Evolutionary conservation across 192 early-diverging fungal genomes (phyloP), one percentile per base, ranked within the genome.

Genomic region (Gaertneriomyces semiglobifer): DNA sequence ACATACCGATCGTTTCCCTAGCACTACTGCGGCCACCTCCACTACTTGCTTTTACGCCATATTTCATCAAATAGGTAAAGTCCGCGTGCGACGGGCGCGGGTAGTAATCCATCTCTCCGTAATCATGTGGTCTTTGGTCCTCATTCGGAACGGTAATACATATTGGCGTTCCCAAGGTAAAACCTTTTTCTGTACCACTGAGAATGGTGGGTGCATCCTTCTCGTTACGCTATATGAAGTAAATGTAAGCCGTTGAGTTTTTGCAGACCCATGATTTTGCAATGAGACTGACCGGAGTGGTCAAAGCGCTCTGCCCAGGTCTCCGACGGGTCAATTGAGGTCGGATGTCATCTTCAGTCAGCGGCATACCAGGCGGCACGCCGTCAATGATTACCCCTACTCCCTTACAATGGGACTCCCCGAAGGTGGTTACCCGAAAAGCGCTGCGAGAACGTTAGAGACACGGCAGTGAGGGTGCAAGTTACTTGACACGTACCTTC

Each of bases 61-160:
- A 98, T 74, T 98, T 98, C 69, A 91, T 74, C 68, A 98, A 68
- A 65, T 98, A 98, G 14, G 96, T 98, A 76, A 81, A 98, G 76
- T 98, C 96, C n/a, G 96, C 96, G 58, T 98, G 96, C 25, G 90
- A 92, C 20, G 96, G 96, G 7, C 96, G 87, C 57, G 96, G 96
- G 74, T 91, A 98, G 20, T 90, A 75, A 75, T 98, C 94, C 62
- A 92, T 98, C 68, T 98, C 95, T 44, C 89, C 85, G 74, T 98
- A 98, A 74, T 98, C 96, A 60, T 88, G 86, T 14, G 96, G 96
- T 19, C 95, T 82, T 65, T 98, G 96, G 84, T 98, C 96, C 72
- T 90, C 83, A 81, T 98, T 98, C 43, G 86, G 85, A 18, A 98
- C 95, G 12, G 84, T 87, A 72, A 98, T 79, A 60, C 88, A 88